Evolutionary conservation across 2,329 filamentous ascomycete species (phyloP), one percentile per base, ranked within the genome.

Genomic region (Aureobasidium sp.): DNA sequence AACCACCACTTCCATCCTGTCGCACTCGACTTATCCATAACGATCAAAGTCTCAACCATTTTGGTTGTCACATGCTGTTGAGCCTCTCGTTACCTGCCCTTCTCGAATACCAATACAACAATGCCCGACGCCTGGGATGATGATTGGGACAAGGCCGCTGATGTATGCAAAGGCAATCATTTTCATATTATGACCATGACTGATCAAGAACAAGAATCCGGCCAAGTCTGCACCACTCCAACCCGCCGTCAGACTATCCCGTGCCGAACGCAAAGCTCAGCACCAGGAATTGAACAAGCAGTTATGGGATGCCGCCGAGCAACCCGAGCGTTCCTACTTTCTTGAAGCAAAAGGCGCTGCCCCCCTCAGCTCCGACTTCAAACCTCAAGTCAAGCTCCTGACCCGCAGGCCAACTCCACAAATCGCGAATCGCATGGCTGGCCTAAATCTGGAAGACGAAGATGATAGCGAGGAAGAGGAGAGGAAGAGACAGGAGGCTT

Each of bases 301-400:
- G 74, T 77, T 97, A 62, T 97, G 93, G 93, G 85, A 94, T 70
- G 87, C 91, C 70, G 93, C 92, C 88, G 90, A 96, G 74, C 80
- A 88, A 9, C 84, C 87, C 17, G 82, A 91, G 66, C 85, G 87
- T 12, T 86, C 88, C 69, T 86, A 90, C 72, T 96, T 88, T 72
- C 80, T 94, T 62, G 85, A 91, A 71, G 81, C 86, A 61, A 82
- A 78, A 66, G 81, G 81, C 65, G 78, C 76, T 9, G 68, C 70
- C 52, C 87, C 90, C 0, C 75, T 90, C 23, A 85, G 86, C 67
- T 79, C 82, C 29, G 82, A 86, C 37, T 92, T 94, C 78, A 94
- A 92, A 72, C 88, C 90, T 0, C 83, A 89, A 39, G 86, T 97
- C 68, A 94, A 87, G 67, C 82, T 97, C 6, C 85, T 97, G 12